Evolutionary conservation across 352 stramenopile genomes (phyloP).

Genomic region (Phytophthora hybrid): DNA sequence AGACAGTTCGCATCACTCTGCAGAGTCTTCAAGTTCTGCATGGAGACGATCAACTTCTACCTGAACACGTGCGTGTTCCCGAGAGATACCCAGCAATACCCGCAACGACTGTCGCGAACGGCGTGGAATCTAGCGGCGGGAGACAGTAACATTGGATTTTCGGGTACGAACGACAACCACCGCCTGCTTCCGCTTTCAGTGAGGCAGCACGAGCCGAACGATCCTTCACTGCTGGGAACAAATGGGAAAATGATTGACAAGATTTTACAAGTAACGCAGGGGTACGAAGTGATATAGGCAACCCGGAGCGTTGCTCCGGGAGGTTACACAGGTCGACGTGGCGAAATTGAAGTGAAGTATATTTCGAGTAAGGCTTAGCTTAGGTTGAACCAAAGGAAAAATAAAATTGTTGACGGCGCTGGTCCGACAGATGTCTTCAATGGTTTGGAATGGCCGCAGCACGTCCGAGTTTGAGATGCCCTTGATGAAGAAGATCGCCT

Average conservation of each 20-base stretch:
- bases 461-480: too few relatives aligned
- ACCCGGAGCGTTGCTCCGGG: too few relatives aligned
- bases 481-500: too few relatives aligned
- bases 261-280: conserved; percentile 51
- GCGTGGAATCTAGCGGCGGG: conserved; percentile 87
- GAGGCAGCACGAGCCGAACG: conserved; percentile 62
- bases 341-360: too few relatives aligned
- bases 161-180: conserved; percentile 92
- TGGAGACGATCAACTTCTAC: conserved; percentile 88
- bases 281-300: conserved; percentile 52
- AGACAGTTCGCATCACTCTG: conserved; percentile 66
- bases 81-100: conserved; percentile 82
- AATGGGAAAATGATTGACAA: conserved; percentile 91
- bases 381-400: too few relatives aligned
- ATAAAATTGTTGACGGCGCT: too few relatives aligned
- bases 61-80: conserved; percentile 87
- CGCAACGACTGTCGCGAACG: conserved; percentile 69
- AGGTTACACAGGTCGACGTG: too few relatives aligned
- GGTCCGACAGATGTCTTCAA: too few relatives aligned
- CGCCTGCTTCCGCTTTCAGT: conserved; percentile 78
- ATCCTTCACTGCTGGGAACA: conserved; percentile 63
- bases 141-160: conserved; percentile 79
- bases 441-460: too few relatives aligned
- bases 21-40: conserved; percentile 64
- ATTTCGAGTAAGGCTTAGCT: too few relatives aligned